Percentiles rank a stretch among this genome's conserved stretches.
These are phyloP conservation scores for Digitaria exilis DNA, from an alignment of 202 grass and related monocot genomes.

Conservation along the genomic window DNA sequence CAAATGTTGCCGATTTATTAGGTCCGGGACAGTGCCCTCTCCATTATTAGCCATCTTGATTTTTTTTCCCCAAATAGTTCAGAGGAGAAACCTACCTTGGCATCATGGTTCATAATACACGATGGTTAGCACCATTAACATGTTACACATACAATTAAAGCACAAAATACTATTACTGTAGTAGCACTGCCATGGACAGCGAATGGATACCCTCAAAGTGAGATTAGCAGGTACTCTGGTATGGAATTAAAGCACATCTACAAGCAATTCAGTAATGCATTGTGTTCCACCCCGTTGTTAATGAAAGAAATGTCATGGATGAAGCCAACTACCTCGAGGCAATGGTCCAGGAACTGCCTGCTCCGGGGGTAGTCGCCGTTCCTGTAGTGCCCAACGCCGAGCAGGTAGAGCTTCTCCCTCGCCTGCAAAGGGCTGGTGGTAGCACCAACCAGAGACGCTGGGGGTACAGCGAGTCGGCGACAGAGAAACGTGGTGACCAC, in stretches of 20 bases:
- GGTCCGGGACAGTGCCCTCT: not conserved
- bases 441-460: conserved; percentile 55
- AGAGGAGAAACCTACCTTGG: not conserved
- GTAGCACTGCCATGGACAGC: not conserved
- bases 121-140: too few species aligned
- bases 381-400: conserved; percentile 59
- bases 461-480: not conserved
- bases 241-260: not conserved
- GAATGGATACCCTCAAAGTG: not conserved
- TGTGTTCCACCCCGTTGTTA: not conserved
- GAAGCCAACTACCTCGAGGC: not conserved
- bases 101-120: not conserved
- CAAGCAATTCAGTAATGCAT: not conserved
- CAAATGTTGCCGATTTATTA: not conserved
- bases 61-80: not conserved
- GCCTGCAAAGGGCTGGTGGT: conserved; percentile 41
- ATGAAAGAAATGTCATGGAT: not conserved
- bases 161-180: not conserved
- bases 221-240: not conserved
- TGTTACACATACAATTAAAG: too few species aligned
- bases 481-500: not conserved
- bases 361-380: not conserved
- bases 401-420: conserved; percentile 64
- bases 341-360: not conserved
- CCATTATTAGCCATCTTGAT: not conserved